phyloP scores from a whole-genome alignment of 257 asterid species.

The Solanum paucissectum region DNA sequence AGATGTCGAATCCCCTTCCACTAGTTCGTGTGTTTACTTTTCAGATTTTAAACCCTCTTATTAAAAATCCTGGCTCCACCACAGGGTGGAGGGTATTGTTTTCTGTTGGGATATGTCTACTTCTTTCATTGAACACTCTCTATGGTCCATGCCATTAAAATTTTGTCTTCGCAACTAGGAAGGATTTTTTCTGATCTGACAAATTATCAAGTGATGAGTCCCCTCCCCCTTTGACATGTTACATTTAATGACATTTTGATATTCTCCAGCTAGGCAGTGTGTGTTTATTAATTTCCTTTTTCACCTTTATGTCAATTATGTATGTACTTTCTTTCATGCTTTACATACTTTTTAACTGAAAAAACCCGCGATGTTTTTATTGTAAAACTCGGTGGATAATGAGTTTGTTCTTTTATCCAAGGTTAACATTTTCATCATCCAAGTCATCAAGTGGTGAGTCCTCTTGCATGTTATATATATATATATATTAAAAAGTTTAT shows the following conservation, averaged over 20 bases:
- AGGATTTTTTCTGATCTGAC: not conserved
- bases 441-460: not conserved
- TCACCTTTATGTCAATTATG: not conserved
- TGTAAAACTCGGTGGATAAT: not conserved
- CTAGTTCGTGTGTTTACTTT: no score
- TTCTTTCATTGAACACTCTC: not conserved
- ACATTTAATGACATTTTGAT: not conserved
- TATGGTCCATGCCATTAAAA: not conserved
- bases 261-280: not conserved
- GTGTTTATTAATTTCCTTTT: not conserved
- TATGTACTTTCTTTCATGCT: not conserved
- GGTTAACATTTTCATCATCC: not conserved
- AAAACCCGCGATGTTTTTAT: not conserved
- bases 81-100: not conserved
- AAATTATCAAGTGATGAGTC: not conserved
- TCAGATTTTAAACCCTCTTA: not conserved
- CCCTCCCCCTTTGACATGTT: not conserved
- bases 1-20: not conserved
- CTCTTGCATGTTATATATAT: not conserved
- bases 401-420: not conserved
- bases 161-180: not conserved
- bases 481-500: not conserved
- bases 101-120: not conserved
- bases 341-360: no score
- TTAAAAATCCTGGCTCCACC: not conserved